Base-by-base conservation (phyloP, 192 early-diverging fungal genomes). In the Umbelopsis ramanniana region DNA sequence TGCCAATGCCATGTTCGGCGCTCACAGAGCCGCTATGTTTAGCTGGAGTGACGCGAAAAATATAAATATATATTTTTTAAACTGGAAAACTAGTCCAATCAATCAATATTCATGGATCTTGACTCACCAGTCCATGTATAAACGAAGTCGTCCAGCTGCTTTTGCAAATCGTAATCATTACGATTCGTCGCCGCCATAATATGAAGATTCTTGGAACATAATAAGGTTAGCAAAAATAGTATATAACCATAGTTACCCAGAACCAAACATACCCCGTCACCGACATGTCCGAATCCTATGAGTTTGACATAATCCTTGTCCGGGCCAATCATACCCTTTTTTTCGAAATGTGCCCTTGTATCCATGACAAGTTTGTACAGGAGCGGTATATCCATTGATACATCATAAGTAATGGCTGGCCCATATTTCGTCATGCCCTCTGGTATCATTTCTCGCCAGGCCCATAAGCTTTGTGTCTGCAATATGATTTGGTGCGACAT, bases 231-330 rank as follows among this genome's bases (percentile, higher is more conserved):
- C 45, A 29, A 33, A 52, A 26, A 35, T 23, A 60, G 48, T 33
- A 66, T 14, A 3, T 38, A 7, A 15, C 15, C 63, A 47, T 48
- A 21, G 23, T 17, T 4, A 55, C 50, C 26, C 19, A 24, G 24
- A 55, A 69, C 40, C 29, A 48, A 29, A 57, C 84, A 55, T 74
- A 87, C 95, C 46, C 78, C 95, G 82, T 99, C 97, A 38, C 97
- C 97, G 66, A 99, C 86, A 78, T 99, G 97, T 21, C 97, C 96
- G 83, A 93, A 99, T 24, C 95, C 96, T 71, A 92, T 90, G 9
- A 98, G 86, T 17, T 87, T 77, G 48, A 80, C 89, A 52, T 93
- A 88, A 0, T 78, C 73, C 17, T 81, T 79, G 11, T 81, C 84
- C 1, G 80, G 81, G 2, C 89, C 85, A 63, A 88, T 85, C 46